phyloP scores from a whole-genome alignment of 2,329 filamentous ascomycete genomes.

The Cladosporium sp. region DNA sequence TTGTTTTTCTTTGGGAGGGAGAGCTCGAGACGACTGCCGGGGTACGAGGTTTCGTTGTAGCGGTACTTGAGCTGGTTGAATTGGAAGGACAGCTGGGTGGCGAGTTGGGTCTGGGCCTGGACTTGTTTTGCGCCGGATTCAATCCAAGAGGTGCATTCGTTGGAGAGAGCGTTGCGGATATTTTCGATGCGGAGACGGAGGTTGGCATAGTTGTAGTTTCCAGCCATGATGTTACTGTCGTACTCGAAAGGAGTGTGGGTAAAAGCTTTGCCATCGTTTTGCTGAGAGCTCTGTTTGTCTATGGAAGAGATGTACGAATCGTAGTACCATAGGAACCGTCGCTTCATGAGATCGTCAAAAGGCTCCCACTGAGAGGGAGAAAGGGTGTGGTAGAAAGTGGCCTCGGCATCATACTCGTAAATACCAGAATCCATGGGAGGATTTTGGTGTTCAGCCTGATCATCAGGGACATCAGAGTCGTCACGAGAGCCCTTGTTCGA shows the following conservation, averaged over 20 bases:
- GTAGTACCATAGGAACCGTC: slow-evolving; percentile 93
- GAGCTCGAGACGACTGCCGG: slow-evolving; percentile 68
- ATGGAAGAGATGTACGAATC: slow-evolving; percentile 76
- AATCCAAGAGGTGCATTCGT: slow-evolving; percentile 69
- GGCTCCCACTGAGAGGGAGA: slow-evolving; percentile 63
- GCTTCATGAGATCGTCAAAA: slow-evolving; percentile 86
- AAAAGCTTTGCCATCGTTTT: slow-evolving; percentile 62
- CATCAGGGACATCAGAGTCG: slow-evolving; percentile 15
- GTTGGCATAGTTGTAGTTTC: slow-evolving; percentile 73
- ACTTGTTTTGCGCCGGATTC: slow-evolving; percentile 60
- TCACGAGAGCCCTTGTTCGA: slow-evolving; percentile 13
- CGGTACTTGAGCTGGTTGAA: slow-evolving; percentile 74
- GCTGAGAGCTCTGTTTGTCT: slow-evolving; percentile 56
- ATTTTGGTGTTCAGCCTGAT: too few relatives aligned
- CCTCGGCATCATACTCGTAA: slow-evolving; percentile 39
- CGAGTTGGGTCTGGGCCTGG: slow-evolving; percentile 65
- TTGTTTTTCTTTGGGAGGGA: slow-evolving; percentile 68
- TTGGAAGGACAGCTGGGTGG: slow-evolving; percentile 76
- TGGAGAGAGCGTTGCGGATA: slow-evolving; percentile 66
- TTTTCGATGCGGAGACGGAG: slow-evolving; percentile 63
- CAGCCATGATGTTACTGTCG: slow-evolving; percentile 73
- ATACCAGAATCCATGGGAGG: too few relatives aligned
- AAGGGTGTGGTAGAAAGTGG: slow-evolving; percentile 24
- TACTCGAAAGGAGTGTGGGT: slow-evolving; percentile 84
- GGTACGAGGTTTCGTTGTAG: slow-evolving; percentile 58